Percentiles rank a stretch among this genome's conserved stretches.
phyloP scores from a whole-genome alignment of 2,329 filamentous ascomycete species.

The Colletotrichum magnum region DNA sequence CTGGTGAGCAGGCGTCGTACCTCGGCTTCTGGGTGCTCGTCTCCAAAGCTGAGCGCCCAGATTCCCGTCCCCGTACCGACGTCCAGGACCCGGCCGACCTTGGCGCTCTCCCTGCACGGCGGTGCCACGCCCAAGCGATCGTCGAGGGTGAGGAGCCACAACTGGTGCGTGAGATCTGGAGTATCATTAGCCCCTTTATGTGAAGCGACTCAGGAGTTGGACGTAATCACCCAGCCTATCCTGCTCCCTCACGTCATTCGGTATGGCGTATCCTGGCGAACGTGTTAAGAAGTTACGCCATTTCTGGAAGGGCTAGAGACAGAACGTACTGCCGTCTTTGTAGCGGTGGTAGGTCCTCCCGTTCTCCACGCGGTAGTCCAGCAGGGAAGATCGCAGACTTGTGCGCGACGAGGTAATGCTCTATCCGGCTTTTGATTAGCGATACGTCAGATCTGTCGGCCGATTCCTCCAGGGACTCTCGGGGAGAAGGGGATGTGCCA shows the following conservation, averaged over 20 bases:
- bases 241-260: not conserved
- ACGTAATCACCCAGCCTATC: constrained; percentile 42
- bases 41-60: constrained; percentile 46
- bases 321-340: constrained; percentile 40
- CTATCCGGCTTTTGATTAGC: not conserved
- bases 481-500: too few relatives aligned
- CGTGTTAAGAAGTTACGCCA: too few relatives aligned
- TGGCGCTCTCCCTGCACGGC: constrained; percentile 21
- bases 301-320: too few relatives aligned
- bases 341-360: constrained; percentile 11
- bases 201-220: constrained; percentile 43
- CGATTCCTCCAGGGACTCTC: too few relatives aligned
- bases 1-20: too few relatives aligned
- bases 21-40: constrained; percentile 46
- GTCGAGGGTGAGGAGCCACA: not conserved
- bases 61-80: constrained; percentile 45
- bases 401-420: constrained; percentile 14
- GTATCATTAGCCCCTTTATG: not conserved
- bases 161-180: not conserved
- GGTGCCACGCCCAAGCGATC: constrained; percentile 43
- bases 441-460: too few relatives aligned
- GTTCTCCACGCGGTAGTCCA: constrained; percentile 14
- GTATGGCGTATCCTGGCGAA: not conserved
- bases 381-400: constrained; percentile 7
- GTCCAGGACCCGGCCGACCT: constrained; percentile 41